Conservation (phyloP, 2,329 filamentous ascomycete species). For the Cadophora malorum region DNA sequence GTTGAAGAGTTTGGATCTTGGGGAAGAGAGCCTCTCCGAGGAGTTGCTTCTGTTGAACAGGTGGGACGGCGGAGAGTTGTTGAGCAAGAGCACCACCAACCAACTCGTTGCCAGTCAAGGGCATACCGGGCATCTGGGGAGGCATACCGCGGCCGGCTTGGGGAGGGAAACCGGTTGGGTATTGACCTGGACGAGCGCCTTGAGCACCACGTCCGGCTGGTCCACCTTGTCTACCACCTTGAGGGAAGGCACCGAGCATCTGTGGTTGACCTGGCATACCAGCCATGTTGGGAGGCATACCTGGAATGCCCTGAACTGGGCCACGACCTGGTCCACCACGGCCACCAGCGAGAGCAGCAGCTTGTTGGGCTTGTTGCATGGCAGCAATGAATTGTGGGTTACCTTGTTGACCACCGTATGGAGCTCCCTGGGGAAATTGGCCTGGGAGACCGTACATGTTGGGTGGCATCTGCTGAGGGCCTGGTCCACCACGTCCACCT, state of each 20-base stretch:
- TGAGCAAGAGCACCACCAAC: constrained; percentile 55
- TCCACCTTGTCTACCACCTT: constrained; percentile 56
- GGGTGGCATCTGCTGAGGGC: constrained; percentile 84
- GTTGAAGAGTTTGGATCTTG: constrained; percentile 95
- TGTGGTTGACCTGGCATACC: constrained; percentile 59
- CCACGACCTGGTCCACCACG: constrained; percentile 58
- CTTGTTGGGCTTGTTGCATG: constrained; percentile 78
- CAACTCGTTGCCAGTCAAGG: constrained; percentile 45
- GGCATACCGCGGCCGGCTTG: constrained; percentile 47
- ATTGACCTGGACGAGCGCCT: constrained; percentile 47
- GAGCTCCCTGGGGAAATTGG: constrained; percentile 79
- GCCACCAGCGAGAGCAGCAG: constrained; percentile 55
- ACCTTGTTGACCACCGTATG: constrained; percentile 79
- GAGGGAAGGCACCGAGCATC: constrained; percentile 58
- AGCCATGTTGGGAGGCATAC: constrained; percentile 75
- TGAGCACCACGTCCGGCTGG: constrained; percentile 46
- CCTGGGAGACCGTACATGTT: constrained; percentile 83
- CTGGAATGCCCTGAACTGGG: constrained; percentile 67
- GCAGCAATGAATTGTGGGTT: constrained; percentile 82
- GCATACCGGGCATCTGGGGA: constrained; percentile 42
- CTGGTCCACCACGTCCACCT: constrained; percentile 83
- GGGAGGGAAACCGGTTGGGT: constrained; percentile 46
- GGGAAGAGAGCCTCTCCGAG: constrained; percentile 97
- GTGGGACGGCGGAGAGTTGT: constrained; percentile 61
- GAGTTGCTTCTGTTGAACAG: constrained; percentile 95